phyloP scores from a whole-genome alignment of 208 protist genomes.

The Novymonas esmeraldas region DNA sequence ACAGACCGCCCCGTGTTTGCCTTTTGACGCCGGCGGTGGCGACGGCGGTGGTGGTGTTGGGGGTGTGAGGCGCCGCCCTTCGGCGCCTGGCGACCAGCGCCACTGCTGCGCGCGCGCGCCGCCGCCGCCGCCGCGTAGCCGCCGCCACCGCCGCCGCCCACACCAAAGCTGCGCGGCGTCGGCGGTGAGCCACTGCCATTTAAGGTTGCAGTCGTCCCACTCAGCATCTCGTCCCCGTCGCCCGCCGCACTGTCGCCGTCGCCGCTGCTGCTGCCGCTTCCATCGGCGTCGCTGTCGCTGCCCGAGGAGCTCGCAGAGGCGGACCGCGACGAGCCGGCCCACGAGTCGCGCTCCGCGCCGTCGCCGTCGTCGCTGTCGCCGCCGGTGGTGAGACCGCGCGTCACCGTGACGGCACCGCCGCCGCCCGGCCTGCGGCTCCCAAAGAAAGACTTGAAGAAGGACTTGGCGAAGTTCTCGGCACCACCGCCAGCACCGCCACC shows the following conservation, averaged over 20 bases:
- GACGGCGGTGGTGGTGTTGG: background rate
- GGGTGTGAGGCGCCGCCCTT: background rate
- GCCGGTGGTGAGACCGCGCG: conserved; percentile 3
- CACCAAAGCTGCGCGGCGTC: conserved; percentile 10
- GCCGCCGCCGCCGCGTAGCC: background rate
- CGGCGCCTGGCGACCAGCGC: too few relatives aligned
- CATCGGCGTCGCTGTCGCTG: background rate
- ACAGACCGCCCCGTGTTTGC: background rate
- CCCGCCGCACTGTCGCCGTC: background rate
- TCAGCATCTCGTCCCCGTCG: background rate
- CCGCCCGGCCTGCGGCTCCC: conserved; percentile 18
- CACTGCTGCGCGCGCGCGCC: too few relatives aligned
- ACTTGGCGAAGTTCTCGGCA: conserved; percentile 48
- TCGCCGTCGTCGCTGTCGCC: conserved; percentile 9
- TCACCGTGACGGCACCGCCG: conserved; percentile 7
- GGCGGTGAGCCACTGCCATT: conserved; percentile 6
- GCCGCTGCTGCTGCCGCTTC: background rate
- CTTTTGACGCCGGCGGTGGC: background rate
- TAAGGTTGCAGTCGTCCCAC: background rate
- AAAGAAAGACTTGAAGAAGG: conserved; percentile 64
- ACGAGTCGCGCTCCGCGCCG: conserved; percentile 7
- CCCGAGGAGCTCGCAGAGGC: background rate
- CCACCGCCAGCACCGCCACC: conserved; percentile 2
- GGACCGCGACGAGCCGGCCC: conserved; percentile 6
- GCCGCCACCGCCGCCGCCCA: background rate